Base-by-base conservation (phyloP, 306 rosid species). In the Acmispon strigosus region DNA sequence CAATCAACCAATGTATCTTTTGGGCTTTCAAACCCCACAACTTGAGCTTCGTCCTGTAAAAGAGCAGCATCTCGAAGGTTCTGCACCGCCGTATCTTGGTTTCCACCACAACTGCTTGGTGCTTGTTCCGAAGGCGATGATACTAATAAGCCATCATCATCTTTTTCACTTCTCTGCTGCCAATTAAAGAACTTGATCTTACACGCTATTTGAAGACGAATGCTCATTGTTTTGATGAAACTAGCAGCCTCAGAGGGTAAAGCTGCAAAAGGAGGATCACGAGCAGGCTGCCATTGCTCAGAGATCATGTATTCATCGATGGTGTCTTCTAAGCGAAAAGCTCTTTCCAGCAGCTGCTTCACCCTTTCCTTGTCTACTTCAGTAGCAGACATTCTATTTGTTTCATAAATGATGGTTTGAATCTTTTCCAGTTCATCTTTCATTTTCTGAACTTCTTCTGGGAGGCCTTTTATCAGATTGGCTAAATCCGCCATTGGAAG, bases 241-340 rank as follows among this genome's bases (percentile, higher is more conserved):
- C 14, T 0, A 44, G 37, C 41, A 12, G 1, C 0, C 12, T 67
- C 3, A 15, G 2, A 1, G 3, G 3, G 22, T 4, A 8, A 14
- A 10, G 47, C 32, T 34, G 5, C 32, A 45, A 66, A 18, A 9
- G 50, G 18, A 8, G 19, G n/a, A 55, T 65, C 37, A 32, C 8
- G 37, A 32, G 37, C 37, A 32, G 37, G 8, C 43, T 8, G 37
- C 48, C 2, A 5, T 14, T 8, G 2, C 37, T 32, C 32, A 7
- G 0, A 1, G 8, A 42, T 41, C 11, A 7, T 7, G 8, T 64
- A 74, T 9, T 64, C 66, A 16, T 74, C 79, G 1, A 64, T 19
- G 8, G n/a, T n/a, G 32, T 74, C 79, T 74, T 74, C 75, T 0
- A 42, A 56, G 18, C 13, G 56, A 2, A 43, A 70, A 70, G 34